These are phyloP conservation scores for Barbatosphaeria neglecta DNA, from an alignment of 495 filamentous ascomycete genomes.

Conservation along the genomic window DNA sequence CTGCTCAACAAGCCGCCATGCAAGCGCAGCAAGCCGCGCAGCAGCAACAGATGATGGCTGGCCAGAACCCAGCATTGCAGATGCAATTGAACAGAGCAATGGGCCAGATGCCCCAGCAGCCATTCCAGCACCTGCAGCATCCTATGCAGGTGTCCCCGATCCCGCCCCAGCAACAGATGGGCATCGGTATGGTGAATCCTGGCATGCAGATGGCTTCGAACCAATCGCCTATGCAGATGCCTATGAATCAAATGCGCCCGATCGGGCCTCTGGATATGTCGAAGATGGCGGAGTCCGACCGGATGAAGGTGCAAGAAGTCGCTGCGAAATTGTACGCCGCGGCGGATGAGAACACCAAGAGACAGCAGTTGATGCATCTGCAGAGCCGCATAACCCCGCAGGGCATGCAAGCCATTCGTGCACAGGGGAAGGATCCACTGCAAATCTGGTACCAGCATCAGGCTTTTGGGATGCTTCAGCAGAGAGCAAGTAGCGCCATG, in stretches of 20 bases:
- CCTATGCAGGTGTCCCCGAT: slow-evolving; percentile 36
- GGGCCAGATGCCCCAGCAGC: slow-evolving; percentile 26
- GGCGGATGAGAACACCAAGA: slow-evolving; percentile 20
- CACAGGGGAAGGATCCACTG: slow-evolving; percentile 25
- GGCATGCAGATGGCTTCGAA: slow-evolving; percentile 22
- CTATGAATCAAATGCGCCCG: slow-evolving; percentile 6
- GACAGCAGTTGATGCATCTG: slow-evolving; percentile 17
- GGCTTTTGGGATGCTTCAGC: slow-evolving; percentile 16
- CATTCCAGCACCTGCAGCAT: slow-evolving; percentile 36
- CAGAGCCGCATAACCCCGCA: slow-evolving; percentile 15
- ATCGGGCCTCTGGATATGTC: slow-evolving; percentile 2
- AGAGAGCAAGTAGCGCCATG: slow-evolving; percentile 6
- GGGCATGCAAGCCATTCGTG: slow-evolving; percentile 20
- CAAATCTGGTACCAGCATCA: slow-evolving; percentile 29
- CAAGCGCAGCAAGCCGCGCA: slow-evolving; percentile 22
- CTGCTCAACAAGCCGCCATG: slow-evolving; percentile 31
- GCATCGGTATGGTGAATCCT: slow-evolving; percentile 21
- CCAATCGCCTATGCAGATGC: slow-evolving; percentile 28
- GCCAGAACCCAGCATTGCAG: slow-evolving; percentile 7
- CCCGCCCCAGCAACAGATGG: slow-evolving; percentile 25
- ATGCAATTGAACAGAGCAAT: slow-evolving; percentile 15
- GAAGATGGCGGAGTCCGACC: slow-evolving; percentile 16
- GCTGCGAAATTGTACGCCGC: slow-evolving; percentile 12
- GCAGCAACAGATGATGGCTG: slow-evolving; percentile 16
- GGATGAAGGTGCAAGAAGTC: slow-evolving; percentile 13